These are phyloP conservation scores for Ascochyta koolunga DNA, from an alignment of 2,329 filamentous ascomycete genomes.

Conservation along the genomic window DNA sequence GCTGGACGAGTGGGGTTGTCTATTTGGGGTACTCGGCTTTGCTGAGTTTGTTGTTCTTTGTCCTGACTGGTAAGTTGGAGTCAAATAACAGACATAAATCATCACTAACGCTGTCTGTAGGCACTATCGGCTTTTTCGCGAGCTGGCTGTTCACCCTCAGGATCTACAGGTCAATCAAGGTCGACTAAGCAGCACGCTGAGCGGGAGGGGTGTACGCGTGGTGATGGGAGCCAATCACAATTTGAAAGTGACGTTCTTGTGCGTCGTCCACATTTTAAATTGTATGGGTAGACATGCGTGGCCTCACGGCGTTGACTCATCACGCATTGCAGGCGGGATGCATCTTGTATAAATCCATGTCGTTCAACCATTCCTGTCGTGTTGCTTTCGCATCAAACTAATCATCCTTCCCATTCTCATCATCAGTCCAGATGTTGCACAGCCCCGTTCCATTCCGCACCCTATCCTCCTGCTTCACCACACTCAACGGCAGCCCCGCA, in stretches of 20 bases:
- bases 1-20: constrained; percentile 83
- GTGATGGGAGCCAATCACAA: not conserved
- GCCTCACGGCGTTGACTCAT: constrained; percentile 1
- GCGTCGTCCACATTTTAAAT: not conserved
- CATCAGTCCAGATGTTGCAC: constrained; percentile 23
- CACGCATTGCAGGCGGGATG: not conserved
- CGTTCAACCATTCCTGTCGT: not conserved
- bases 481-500: constrained; percentile 65
- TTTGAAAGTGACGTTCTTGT: not conserved
- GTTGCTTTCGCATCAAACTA: not conserved
- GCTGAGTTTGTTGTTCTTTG: constrained; percentile 89
- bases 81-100: not conserved
- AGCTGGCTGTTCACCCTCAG: constrained; percentile 93
- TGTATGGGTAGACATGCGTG: constrained; percentile 8
- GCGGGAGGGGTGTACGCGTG: not conserved
- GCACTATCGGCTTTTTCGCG: constrained; percentile 92
- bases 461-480: constrained; percentile 71
- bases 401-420: constrained; percentile 1
- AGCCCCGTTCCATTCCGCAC: constrained; percentile 62
- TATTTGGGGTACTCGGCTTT: constrained; percentile 93
- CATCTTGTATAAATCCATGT: not conserved
- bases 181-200: constrained; percentile 66
- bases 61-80: constrained; percentile 78
- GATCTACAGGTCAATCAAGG: constrained; percentile 98
- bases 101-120: constrained; percentile 54